Conservation (phyloP, 257 asterid species). For the Agastache rugosa region DNA sequence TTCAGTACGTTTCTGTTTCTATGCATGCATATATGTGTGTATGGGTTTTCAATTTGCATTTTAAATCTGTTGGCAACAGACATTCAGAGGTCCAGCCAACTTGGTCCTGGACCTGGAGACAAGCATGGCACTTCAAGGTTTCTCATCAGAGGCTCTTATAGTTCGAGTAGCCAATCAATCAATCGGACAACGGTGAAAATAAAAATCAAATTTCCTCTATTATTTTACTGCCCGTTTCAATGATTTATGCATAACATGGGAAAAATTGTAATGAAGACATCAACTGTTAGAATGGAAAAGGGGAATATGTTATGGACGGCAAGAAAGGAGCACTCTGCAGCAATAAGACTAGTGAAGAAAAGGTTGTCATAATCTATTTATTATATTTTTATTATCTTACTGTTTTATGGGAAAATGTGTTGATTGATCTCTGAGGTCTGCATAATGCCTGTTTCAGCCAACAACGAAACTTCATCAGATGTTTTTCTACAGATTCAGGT, state of each 20-base stretch:
- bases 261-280: constrained; percentile 50
- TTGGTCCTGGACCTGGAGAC: constrained; percentile 44
- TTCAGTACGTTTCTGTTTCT: not conserved
- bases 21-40: not conserved
- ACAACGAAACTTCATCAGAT: constrained; percentile 45
- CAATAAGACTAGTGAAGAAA: constrained; percentile 45
- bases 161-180: constrained; percentile 42
- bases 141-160: constrained; percentile 39
- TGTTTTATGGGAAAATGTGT: constrained; percentile 8
- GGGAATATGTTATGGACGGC: constrained; percentile 51
- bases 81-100: constrained; percentile 42
- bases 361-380: constrained; percentile 53
- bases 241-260: constrained; percentile 27
- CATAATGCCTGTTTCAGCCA: constrained; percentile 47
- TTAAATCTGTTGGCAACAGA: constrained; percentile 42
- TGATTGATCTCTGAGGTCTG: constrained; percentile 31
- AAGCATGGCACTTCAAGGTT: constrained; percentile 43
- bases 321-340: constrained; percentile 43
- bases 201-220: not conserved
- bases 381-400: not conserved
- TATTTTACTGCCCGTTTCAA: constrained; percentile 15
- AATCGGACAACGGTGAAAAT: constrained; percentile 44
- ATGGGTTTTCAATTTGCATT: constrained; percentile 17
- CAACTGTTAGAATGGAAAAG: constrained; percentile 43
- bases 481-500: constrained; percentile 78